A percentile compares a stretch with the other conserved stretches of the same genome.
Conservation (phyloP, 2,329 filamentous ascomycete species). For the Colletotrichum horii region DNA sequence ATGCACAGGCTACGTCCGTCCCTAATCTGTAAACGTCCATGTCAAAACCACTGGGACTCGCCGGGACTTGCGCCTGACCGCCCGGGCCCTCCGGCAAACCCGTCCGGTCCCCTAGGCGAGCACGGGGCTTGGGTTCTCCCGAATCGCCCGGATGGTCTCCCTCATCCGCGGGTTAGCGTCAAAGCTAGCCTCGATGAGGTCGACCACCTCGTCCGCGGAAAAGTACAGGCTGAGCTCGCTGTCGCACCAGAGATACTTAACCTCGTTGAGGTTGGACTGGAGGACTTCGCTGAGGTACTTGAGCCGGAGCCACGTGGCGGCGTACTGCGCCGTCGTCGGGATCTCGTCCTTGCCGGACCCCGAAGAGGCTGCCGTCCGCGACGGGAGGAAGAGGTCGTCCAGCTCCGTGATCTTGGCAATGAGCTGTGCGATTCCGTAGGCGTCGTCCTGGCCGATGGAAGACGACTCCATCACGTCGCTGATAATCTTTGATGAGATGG, state of each 20-base stretch:
- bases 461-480: constrained; percentile 66
- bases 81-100: constrained; percentile 9
- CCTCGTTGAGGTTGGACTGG: constrained; percentile 70
- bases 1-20: not conserved
- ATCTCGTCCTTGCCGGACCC: constrained; percentile 39
- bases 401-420: constrained; percentile 63
- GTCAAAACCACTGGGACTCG: not conserved
- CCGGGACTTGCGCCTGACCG: not conserved
- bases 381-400: constrained; percentile 64
- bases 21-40: not conserved
- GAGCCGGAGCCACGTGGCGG: constrained; percentile 65
- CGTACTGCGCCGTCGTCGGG: constrained; percentile 65
- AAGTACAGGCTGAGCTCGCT: constrained; percentile 71
- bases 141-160: constrained; percentile 64
- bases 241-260: constrained; percentile 68
- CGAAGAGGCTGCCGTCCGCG: constrained; percentile 31
- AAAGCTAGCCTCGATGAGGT: constrained; percentile 68
- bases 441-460: constrained; percentile 67
- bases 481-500: constrained; percentile 64
- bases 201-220: constrained; percentile 63
- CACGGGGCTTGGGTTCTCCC: constrained; percentile 52
- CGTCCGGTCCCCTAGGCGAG: constrained; percentile 15
- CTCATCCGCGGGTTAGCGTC: constrained; percentile 65
- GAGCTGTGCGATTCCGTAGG: constrained; percentile 63
- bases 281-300: constrained; percentile 69